Conservation (phyloP, 2,329 filamentous ascomycete species). For the Ophiocordyceps camponoti-leonardi region DNA sequence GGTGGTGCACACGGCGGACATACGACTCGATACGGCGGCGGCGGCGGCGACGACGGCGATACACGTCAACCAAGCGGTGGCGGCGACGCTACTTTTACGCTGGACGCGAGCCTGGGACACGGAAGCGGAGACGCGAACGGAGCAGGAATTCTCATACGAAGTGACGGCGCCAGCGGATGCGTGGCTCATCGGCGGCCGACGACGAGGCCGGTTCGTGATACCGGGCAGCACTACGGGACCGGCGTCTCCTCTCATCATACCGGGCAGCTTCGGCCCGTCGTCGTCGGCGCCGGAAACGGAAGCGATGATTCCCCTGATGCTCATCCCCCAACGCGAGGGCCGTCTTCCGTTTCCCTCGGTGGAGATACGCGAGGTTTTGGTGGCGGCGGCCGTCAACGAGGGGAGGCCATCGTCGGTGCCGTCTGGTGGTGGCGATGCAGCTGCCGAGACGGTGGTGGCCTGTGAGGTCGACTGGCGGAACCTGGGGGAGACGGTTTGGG, state of each 20-base stretch:
- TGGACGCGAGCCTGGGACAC: constrained; percentile 50
- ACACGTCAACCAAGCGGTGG: constrained; percentile 45
- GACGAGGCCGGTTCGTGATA: constrained; percentile 61
- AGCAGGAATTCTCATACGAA: constrained; percentile 70
- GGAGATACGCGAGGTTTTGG: constrained; percentile 51
- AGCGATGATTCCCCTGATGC: constrained; percentile 47
- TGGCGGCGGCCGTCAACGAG: constrained; percentile 9
- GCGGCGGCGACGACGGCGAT: constrained; percentile 32
- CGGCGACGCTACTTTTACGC: constrained; percentile 41
- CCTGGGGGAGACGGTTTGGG: constrained; percentile 57
- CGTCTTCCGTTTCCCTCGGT: constrained; percentile 61
- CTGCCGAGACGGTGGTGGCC: constrained; percentile 10
- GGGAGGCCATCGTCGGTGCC: constrained; percentile 2
- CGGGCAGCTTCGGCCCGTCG: not conserved
- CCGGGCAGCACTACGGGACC: constrained; percentile 13
- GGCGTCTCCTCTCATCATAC: constrained; percentile 13
- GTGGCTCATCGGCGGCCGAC: constrained; percentile 74
- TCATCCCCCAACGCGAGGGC: constrained; percentile 68
- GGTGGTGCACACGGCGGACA: constrained; percentile 64
- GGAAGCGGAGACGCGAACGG: constrained; percentile 18
- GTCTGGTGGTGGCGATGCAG: too few relatives aligned
- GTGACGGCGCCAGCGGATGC: constrained; percentile 54
- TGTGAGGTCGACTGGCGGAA: constrained; percentile 73
- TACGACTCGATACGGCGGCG: constrained; percentile 34
- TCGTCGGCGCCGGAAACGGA: constrained; percentile 29